Base-by-base conservation (phyloP, 768 basidiomycete genomes). In the Rhodotorula sphaerocarpa region DNA sequence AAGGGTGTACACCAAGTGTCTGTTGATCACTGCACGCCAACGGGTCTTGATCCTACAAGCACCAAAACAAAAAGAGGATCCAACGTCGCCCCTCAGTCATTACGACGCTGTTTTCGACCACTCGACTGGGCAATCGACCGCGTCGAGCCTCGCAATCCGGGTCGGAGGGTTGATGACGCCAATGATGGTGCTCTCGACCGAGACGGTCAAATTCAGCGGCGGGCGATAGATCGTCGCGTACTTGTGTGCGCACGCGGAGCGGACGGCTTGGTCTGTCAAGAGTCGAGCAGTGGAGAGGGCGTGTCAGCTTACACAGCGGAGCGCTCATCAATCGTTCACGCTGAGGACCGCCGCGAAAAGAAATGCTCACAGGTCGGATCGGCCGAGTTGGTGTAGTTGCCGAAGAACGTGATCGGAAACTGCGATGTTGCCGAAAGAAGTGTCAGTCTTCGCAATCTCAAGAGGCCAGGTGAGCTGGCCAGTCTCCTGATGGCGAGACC, bases 381-480 rank as follows among this genome's bases (percentile, higher is more conserved):
- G 11, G n/a, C 41, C 10, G 27, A 30, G 54, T 23, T 42, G 15
- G 54, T 28, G 54, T 60, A 65, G 50, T 65, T 65, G 42, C 63
- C 63, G 15, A n/a, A 14, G 54, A 65, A 65, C 2, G 36, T 44
- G 28, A 65, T 56, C 4, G 63, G 63, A 50, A 65, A 59, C 57
- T 59, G 34, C 12, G 5, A 3, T 21, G 4, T 20, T 41, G 36
- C 36, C 10, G 23, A 45, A n/a, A 3, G 25, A 20, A 12, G 46
- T 11, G 23, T 15, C n/a, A n/a, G n/a, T n/a, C n/a, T 33, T 5
- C n/a, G 18, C 9, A 9, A 41, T 5, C n/a, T 3, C 23, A n/a
- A 27, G 31, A 6, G 36, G 7, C 46, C 7, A 25, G 25, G 11
- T 47, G n/a, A n/a, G n/a, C n/a, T n/a, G n/a, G n/a, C n/a, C n/a